Evolutionary conservation across 495 filamentous ascomycete genomes (phyloP).

Genomic region (Daldinia vernicosa): DNA sequence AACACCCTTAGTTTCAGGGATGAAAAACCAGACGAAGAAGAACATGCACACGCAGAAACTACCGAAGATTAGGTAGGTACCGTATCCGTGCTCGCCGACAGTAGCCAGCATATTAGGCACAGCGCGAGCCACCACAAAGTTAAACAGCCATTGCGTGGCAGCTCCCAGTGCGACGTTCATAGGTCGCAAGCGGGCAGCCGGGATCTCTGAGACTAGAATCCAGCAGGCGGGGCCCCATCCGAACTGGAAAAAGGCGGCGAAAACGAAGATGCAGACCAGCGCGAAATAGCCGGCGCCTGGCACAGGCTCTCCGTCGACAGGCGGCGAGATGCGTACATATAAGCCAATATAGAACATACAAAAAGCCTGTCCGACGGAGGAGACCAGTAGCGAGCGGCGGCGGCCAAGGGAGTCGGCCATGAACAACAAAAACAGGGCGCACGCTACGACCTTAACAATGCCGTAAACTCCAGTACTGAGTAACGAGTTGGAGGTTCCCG

Average conservation of each 20-base stretch:
- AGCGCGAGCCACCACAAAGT: constrained; percentile 72
- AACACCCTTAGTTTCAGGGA: constrained; percentile 75
- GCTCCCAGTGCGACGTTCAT: constrained; percentile 75
- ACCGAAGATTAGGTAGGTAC: constrained; percentile 64
- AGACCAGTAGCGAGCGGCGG: constrained; percentile 75
- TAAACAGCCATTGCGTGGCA: constrained; percentile 76
- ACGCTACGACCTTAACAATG: constrained; percentile 66
- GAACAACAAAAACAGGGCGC: constrained; percentile 71
- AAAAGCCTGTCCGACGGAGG: constrained; percentile 73
- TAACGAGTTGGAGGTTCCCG: constrained; percentile 58
- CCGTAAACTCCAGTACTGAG: constrained; percentile 73
- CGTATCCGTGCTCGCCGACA: constrained; percentile 70
- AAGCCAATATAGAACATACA: constrained; percentile 83
- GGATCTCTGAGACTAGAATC: constrained; percentile 81
- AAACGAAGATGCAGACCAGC: constrained; percentile 75
- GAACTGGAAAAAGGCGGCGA: constrained; percentile 80
- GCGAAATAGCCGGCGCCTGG: constrained; percentile 66
- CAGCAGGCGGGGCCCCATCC: constrained; percentile 83
- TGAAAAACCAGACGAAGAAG: constrained; percentile 74
- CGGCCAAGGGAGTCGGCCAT: constrained; percentile 77
- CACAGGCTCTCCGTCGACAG: constrained; percentile 54
- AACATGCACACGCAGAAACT: constrained; percentile 73
- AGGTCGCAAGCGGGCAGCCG: constrained; percentile 73
- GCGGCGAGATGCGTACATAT: constrained; percentile 77
- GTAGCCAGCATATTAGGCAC: constrained; percentile 72